A percentile compares a stretch with the other conserved stretches of the same genome.
Evolutionary conservation across 805 yeast species (phyloP).

Genomic region (Kurtzmaniella cleridarum): DNA sequence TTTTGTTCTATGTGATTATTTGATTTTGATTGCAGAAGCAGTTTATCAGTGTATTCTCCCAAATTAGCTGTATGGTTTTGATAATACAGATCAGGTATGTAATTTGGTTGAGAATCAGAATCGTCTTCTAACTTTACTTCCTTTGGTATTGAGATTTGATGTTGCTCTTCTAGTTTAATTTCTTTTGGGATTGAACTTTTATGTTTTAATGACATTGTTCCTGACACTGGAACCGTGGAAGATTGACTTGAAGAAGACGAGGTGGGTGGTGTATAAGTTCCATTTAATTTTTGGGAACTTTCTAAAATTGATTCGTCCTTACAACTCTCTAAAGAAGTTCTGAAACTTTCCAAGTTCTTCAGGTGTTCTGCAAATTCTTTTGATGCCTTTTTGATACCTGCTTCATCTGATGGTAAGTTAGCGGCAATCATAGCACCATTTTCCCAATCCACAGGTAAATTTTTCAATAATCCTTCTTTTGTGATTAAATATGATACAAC

Average conservation of each 20-base stretch:
- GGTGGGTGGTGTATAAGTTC: too few species aligned
- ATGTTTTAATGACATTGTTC: too few species aligned
- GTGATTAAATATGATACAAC: conserved; percentile 40
- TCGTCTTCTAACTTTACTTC: neutral
- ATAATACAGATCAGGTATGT: too few species aligned
- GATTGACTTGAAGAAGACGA: too few species aligned
- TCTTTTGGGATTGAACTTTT: neutral
- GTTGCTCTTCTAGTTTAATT: neutral
- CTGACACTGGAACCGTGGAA: too few species aligned
- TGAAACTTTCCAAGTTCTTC: conserved; percentile 3
- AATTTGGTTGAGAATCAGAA: too few species aligned
- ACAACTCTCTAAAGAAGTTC: conserved; percentile 2
- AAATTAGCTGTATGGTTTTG: too few species aligned
- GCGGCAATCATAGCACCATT: conserved; percentile 40
- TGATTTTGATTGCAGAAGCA: too few species aligned
- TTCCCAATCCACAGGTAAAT: conserved; percentile 42
- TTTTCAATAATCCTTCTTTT: conserved; percentile 33
- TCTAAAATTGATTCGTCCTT: neutral
- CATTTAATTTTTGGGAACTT: too few species aligned
- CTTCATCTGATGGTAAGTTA: conserved; percentile 15
- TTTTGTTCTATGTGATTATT: too few species aligned
- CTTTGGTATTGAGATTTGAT: neutral
- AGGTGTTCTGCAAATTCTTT: conserved; percentile 31
- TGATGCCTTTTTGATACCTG: conserved; percentile 20
- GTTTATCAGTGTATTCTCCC: too few species aligned